phyloP scores from a whole-genome alignment of 2,329 filamentous ascomycete species.

The Penicillium sp. region DNA sequence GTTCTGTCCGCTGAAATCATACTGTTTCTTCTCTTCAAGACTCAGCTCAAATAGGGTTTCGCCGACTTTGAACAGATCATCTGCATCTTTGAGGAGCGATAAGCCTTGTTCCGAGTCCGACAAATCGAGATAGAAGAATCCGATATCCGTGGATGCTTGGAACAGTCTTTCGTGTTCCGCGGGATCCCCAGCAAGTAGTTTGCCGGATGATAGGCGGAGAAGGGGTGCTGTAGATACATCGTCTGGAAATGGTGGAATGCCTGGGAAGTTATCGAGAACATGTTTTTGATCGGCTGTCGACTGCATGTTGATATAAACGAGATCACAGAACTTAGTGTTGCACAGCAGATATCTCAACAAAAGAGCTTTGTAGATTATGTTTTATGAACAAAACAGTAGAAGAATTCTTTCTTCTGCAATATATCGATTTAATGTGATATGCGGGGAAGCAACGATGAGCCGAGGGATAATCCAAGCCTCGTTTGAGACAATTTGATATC shows the following conservation, averaged over 20 bases:
- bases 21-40: constrained; percentile 54
- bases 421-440: constrained; percentile 4
- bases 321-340: neutral
- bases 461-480: constrained; percentile 10
- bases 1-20: constrained; percentile 52
- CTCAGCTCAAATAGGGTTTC: constrained; percentile 50
- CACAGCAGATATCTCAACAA: neutral
- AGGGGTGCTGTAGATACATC: constrained; percentile 47
- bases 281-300: neutral
- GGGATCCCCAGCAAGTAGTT: constrained; percentile 38
- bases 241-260: constrained; percentile 43
- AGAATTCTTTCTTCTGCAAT: neutral
- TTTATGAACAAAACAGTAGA: too few species aligned
- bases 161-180: constrained; percentile 39
- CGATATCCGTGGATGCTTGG: constrained; percentile 48
- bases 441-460: constrained; percentile 22
- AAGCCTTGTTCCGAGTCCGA: constrained; percentile 38
- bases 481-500: neutral
- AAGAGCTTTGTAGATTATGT: too few species aligned
- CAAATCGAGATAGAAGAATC: constrained; percentile 59
- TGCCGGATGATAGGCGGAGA: constrained; percentile 42
- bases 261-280: constrained; percentile 24
- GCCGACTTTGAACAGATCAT: constrained; percentile 49
- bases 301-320: neutral
- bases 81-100: constrained; percentile 44